Conservation (phyloP, 2,329 filamentous ascomycete species). For the Botrytis galanthina region DNA sequence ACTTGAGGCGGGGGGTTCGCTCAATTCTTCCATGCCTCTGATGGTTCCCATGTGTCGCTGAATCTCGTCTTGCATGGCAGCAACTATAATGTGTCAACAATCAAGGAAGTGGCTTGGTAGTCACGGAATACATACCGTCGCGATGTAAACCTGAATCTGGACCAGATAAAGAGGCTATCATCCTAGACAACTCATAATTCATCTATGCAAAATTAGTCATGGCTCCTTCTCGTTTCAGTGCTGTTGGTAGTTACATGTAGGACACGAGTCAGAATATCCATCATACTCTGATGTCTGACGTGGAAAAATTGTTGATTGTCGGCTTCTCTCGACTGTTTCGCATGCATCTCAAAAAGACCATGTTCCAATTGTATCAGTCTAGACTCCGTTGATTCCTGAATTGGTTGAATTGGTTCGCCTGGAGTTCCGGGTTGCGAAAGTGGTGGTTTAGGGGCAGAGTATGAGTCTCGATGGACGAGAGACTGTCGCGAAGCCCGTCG, state of each 20-base stretch:
- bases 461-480: constrained; percentile 87
- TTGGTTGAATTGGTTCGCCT: constrained; percentile 70
- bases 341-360: constrained; percentile 74
- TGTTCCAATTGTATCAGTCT: constrained; percentile 76
- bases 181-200: constrained; percentile 79
- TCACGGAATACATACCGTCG: constrained; percentile 61
- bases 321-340: constrained; percentile 75
- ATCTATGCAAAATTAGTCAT: constrained; percentile 54
- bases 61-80: constrained; percentile 57
- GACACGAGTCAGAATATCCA: constrained; percentile 75
- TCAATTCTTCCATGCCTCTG: constrained; percentile 59
- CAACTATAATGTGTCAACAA: constrained; percentile 45
- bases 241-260: constrained; percentile 54
- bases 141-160: constrained; percentile 75
- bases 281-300: constrained; percentile 75
- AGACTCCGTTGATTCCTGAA: constrained; percentile 72
- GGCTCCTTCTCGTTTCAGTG: constrained; percentile 12
- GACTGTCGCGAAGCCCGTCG: constrained; percentile 89
- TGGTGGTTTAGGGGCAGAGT: constrained; percentile 71
- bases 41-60: constrained; percentile 59
- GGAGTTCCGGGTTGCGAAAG: constrained; percentile 81
- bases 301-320: constrained; percentile 78
- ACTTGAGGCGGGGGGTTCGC: constrained; percentile 63
- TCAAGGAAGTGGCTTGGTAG: constrained; percentile 26
- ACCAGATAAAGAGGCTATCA: constrained; percentile 69